Conservation (phyloP, 345 rosid species). For the Microcos paniculata region DNA sequence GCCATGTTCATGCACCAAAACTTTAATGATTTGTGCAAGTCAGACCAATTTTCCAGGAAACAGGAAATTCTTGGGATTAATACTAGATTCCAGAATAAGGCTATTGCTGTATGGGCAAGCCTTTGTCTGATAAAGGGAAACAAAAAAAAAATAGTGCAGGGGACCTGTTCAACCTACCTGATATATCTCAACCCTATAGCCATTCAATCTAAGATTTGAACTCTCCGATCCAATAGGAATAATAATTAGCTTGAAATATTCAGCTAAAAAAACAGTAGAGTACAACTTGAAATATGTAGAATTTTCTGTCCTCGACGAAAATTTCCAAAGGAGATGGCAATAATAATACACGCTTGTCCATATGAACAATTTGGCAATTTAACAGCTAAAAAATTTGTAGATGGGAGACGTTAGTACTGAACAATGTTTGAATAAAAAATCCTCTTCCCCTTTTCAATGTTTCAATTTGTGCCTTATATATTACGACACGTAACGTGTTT, state of each 20-base stretch:
- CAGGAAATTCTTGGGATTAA: not conserved
- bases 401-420: too few species aligned
- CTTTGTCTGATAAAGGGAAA: not conserved
- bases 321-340: not conserved
- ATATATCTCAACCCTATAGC: not conserved
- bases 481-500: too few species aligned
- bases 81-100: not conserved
- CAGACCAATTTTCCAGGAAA: not conserved
- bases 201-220: not conserved
- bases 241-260: not conserved
- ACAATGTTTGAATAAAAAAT: too few species aligned
- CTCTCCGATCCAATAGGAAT: not conserved
- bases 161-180: not conserved
- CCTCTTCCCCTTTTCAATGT: too few species aligned
- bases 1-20: not conserved
- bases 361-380: not conserved
- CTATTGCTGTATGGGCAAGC: not conserved
- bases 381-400: too few species aligned
- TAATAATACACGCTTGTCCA: not conserved
- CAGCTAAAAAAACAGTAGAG: not conserved
- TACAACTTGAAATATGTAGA: not conserved
- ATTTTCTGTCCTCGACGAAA: not conserved
- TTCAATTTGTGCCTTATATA: too few species aligned
- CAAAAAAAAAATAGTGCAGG: not conserved
- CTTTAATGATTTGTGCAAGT: not conserved